Base-by-base conservation (phyloP, 768 basidiomycete genomes). In the Russula emetica region DNA sequence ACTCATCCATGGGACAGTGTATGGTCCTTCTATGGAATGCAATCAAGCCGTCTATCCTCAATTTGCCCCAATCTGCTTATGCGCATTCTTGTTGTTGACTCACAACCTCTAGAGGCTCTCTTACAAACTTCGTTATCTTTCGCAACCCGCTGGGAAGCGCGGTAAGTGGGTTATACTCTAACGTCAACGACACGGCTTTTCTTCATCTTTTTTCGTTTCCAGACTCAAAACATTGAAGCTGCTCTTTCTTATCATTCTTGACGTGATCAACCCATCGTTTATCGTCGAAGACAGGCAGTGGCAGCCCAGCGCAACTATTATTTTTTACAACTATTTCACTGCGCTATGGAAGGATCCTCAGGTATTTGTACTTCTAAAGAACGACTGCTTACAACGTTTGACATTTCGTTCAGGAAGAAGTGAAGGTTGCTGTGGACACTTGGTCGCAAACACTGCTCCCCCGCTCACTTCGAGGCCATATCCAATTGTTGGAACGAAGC, bases 21-120 rank as follows among this genome's bases (percentile, higher is more conserved):
- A 26, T 91, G 89, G 88, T 78, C 80, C 52, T 80, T 86, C 62
- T 90, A 90, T 71, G 81, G 78, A 54, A 78, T 85, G n/a, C 84
- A 87, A 66, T 71, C 73, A 5, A 78, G 79, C 16, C 82, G 82
- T n/a, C 72, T 89, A 11, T 80, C 80, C 10, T 72, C 75, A 42
- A 75, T 85, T 26, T 79, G 88, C 49, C 80, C 82, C 5, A 74
- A 78, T 10, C 77, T 90, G 47, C 72, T 92, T 3, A 70, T 88
- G 36, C 81, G 86, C 44, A 75, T 79, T 14, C 74, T 90, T 24
- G 79, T 83, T 1, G 84, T 90, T 8, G 87, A 89, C 68, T 64
- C 83, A 1, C 81, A 85, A 61, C 83, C 86, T 2, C 82, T 92
- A 59, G 80, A 82, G 58, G 72, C 74, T 5, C 72, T 88, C 10